Percentiles rank a stretch among this genome's conserved stretches.
These are phyloP conservation scores for Paraphaeosphaeria minitans DNA, from an alignment of 2,329 filamentous ascomycete genomes.

Conservation along the genomic window DNA sequence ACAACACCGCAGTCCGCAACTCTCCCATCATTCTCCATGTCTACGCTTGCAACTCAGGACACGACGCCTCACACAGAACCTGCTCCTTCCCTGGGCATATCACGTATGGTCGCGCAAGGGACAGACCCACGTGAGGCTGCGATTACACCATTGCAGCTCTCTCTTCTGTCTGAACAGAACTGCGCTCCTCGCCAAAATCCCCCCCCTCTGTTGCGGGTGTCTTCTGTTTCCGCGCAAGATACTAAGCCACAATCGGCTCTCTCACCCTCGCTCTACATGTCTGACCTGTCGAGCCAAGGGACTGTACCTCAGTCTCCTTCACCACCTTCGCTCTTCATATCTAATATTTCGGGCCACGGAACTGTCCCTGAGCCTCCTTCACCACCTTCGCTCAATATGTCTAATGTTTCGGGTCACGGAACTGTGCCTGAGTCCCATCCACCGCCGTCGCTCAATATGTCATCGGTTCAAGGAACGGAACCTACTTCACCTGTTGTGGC, in stretches of 20 bases:
- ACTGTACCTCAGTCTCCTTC: constrained; percentile 26
- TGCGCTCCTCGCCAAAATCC: constrained; percentile 30
- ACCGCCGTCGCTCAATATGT: constrained; percentile 17
- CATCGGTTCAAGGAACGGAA: constrained; percentile 28
- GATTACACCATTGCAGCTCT: constrained; percentile 24
- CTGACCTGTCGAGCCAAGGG: constrained; percentile 21
- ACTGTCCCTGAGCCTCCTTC: constrained; percentile 13
- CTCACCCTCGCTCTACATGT: constrained; percentile 15
- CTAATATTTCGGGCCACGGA: constrained; percentile 16
- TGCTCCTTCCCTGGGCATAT: constrained; percentile 24
- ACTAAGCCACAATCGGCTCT: constrained; percentile 21
- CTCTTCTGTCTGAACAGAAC: constrained; percentile 28
- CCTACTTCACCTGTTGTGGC: constrained; percentile 37
- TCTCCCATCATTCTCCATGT: constrained; percentile 27
- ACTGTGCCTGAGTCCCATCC: constrained; percentile 12
- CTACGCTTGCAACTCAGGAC: constrained; percentile 27
- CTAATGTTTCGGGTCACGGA: constrained; percentile 16
- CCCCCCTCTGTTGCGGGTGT: constrained; percentile 24
- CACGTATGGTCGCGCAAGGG: constrained; percentile 21
- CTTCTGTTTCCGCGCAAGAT: constrained; percentile 16
- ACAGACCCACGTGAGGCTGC: constrained; percentile 25
- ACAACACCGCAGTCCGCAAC: constrained; percentile 27
- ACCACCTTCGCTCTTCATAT: constrained; percentile 13
- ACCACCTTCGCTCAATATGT: constrained; percentile 12
- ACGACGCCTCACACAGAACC: constrained; percentile 30